A percentile compares a stretch with the other conserved stretches of the same genome.
Conservation (phyloP, 2,329 filamentous ascomycete genomes). For the Trichophyton verrucosum region DNA sequence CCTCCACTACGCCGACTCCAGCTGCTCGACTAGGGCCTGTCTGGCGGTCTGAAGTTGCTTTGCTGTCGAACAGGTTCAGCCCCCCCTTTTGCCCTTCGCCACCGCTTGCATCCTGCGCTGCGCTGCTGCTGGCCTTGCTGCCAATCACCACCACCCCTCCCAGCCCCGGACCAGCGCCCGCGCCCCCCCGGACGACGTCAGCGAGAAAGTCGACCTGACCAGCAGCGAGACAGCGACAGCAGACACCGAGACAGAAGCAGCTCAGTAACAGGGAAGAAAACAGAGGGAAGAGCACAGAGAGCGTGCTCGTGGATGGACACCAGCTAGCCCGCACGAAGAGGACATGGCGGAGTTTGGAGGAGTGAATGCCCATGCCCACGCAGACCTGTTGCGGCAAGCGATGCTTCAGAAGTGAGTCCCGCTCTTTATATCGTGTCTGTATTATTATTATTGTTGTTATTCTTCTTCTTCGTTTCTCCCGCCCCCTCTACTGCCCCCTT, state of each 20-base stretch:
- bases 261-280: neutral
- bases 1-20: neutral
- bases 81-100: neutral
- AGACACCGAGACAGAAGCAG: neutral
- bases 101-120: conserved; percentile 3
- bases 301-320: conserved; percentile 1
- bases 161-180: conserved; percentile 4
- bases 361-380: conserved; percentile 40
- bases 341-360: conserved; percentile 35
- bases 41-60: neutral
- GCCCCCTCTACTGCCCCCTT: neutral
- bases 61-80: neutral
- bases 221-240: neutral
- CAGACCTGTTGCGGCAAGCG: conserved; percentile 47
- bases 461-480: neutral
- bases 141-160: conserved; percentile 1
- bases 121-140: conserved; percentile 10
- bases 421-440: no score
- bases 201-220: neutral
- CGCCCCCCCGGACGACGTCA: neutral
- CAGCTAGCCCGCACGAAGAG: neutral
- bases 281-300: neutral
- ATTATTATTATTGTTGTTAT: neutral
- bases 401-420: conserved; percentile 45
- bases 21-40: neutral